phyloP scores from a whole-genome alignment of 805 yeast genomes.

The Saccharomycopsis selenospora region DNA sequence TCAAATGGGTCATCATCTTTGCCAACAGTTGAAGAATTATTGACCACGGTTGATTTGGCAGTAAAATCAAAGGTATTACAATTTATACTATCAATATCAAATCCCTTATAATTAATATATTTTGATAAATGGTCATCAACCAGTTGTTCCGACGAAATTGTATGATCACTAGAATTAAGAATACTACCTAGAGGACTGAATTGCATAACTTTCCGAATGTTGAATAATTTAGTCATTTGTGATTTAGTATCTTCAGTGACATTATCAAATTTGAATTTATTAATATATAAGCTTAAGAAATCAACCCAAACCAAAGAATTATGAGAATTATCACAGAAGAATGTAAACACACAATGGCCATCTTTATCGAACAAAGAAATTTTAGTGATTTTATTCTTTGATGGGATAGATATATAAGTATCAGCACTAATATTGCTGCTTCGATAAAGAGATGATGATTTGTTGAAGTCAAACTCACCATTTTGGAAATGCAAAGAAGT shows the following conservation, averaged over 20 bases:
- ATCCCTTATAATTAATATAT: background rate
- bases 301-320: conserved; percentile 17
- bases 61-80: background rate
- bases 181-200: conserved; percentile 14
- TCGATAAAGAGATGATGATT: background rate
- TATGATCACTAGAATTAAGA: no score
- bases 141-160: no score
- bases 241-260: conserved; percentile 13
- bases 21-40: background rate
- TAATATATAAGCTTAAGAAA: conserved; percentile 13
- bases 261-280: conserved; percentile 8
- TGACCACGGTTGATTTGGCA: background rate
- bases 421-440: background rate
- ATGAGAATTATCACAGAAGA: conserved; percentile 11
- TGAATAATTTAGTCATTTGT: conserved; percentile 17
- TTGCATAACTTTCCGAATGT: conserved; percentile 15
- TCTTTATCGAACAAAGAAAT: conserved; percentile 5
- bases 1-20: conserved; percentile 8
- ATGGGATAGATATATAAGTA: conserved; percentile 2
- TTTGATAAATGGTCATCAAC: background rate
- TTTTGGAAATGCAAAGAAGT: no score
- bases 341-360: conserved; percentile 5
- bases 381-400: conserved; percentile 13
- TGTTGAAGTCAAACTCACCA: background rate
- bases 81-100: background rate